Conservation (phyloP, 371 early-diverging fungal genomes). For the Mortierella sp. region DNA sequence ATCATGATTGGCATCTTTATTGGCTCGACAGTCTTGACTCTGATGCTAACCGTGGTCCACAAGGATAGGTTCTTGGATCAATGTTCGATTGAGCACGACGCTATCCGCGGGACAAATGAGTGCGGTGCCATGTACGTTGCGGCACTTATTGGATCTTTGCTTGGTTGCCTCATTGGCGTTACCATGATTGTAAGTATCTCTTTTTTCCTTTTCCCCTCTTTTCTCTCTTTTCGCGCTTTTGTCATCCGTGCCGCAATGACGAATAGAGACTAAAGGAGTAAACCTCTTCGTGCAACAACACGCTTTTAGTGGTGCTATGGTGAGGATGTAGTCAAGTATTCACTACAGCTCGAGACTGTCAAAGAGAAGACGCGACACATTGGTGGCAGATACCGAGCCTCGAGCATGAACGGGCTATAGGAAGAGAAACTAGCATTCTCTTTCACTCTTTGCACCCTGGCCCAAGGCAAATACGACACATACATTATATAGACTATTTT, state of each 20-base stretch:
- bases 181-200: conserved; percentile 43
- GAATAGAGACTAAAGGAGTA: too few relatives aligned
- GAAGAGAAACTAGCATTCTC: too few relatives aligned
- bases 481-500: too few relatives aligned
- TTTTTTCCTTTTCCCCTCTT: not conserved
- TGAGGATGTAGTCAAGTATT: conserved; percentile 37
- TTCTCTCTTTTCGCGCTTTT: not conserved
- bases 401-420: too few relatives aligned
- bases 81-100: conserved; percentile 24
- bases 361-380: conserved; percentile 21
- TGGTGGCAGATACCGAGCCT: not conserved
- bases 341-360: conserved; percentile 18
- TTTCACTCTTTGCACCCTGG: not conserved
- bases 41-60: conserved; percentile 35
- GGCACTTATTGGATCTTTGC: conserved; percentile 32
- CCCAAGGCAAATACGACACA: too few relatives aligned
- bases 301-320: conserved; percentile 37
- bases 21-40: conserved; percentile 30
- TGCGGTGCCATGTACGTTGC: conserved; percentile 40
- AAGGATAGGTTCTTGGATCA: conserved; percentile 24
- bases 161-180: conserved; percentile 42
- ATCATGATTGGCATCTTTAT: conserved; percentile 38
- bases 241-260: too few relatives aligned
- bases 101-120: conserved; percentile 4
- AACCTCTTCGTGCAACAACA: too few relatives aligned